Evolutionary conservation across 495 filamentous ascomycete genomes (phyloP), one percentile per base, ranked within the genome.

Genomic region (Massariosphaeria phaeospora): DNA sequence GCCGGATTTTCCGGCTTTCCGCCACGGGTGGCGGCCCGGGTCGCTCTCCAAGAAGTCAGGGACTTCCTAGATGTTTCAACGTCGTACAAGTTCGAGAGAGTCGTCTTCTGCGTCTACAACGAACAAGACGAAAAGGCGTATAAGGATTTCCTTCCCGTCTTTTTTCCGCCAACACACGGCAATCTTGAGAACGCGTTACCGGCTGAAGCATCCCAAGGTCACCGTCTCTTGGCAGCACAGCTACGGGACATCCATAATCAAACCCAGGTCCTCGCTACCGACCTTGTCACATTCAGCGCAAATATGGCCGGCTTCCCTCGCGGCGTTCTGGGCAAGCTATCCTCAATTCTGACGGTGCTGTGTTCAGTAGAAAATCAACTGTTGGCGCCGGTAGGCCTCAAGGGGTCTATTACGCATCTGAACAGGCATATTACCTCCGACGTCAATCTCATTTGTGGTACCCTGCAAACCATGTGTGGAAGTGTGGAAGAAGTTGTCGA

Each of bases 51-150:
- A 36, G 55, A 50, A 26, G 50, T 59, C n/a, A 33, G 60, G 25
- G 60, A 51, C 11, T 63, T 55, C 36, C 25, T 63, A 11, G 60
- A 59, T 13, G 31, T 26, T 24, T 31, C 50, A 9, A 47, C 27
- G 24, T 24, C 45, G 11, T 13, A 55, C 31, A 12, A 23, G 4
- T 54, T 63, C 25, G 55, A 63, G 29, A 26, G 46, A 23, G 55
- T 63, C 18, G 48, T 63, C 35, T 63, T 63, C 33, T 59, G 50
- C 36, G 55, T 59, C 18, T 59, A 48, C 34, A 51, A n/a, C 24
- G 43, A 10, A 3, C n/a, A 12, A 2, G 55, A 63, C 24, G 44
- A 51, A 27, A 50, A 55, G 23, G 51, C 55, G 1, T 63, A 55
- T 30, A 51, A 25, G 45, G 50, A 55, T 12, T 38, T 48, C 18